phyloP scores from a whole-genome alignment of 2,329 filamentous ascomycete genomes.

The Chalaropsis ovoidea region DNA sequence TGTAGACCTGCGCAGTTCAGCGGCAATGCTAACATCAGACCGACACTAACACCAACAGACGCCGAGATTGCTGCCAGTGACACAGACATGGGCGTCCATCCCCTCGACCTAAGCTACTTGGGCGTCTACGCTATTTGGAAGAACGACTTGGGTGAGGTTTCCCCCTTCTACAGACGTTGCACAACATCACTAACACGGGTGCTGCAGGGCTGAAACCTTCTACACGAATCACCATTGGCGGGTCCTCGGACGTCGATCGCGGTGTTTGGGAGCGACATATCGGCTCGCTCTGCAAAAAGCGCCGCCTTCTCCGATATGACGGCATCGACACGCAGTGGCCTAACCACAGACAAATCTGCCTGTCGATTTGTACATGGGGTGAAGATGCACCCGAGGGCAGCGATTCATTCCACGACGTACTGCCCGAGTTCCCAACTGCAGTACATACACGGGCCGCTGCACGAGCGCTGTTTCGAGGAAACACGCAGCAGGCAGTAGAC shows the following conservation, averaged over 20 bases:
- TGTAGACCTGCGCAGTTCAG: conserved; percentile 26
- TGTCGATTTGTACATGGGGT: conserved; percentile 67
- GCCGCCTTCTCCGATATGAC: conserved; percentile 52
- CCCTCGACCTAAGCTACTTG: conserved; percentile 63
- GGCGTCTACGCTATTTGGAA: conserved; percentile 65
- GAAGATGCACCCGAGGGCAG: conserved; percentile 33
- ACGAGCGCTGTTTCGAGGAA: conserved; percentile 62
- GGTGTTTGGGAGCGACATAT: conserved; percentile 52
- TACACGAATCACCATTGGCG: conserved; percentile 40
- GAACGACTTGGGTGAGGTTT: conserved; percentile 49
- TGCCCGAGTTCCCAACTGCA: conserved; percentile 42
- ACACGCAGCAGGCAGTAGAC: conserved; percentile 57
- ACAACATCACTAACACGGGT: neutral
- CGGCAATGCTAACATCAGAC: conserved; percentile 5
- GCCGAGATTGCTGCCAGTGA: conserved; percentile 54
- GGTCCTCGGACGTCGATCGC: conserved; percentile 38
- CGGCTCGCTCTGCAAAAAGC: conserved; percentile 52
- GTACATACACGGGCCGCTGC: conserved; percentile 65
- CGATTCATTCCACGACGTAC: conserved; percentile 37
- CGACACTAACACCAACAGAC: conserved; percentile 33
- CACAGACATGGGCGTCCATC: conserved; percentile 58
- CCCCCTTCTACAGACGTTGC: neutral
- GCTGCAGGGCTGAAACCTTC: conserved; percentile 39
- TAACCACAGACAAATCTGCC: conserved; percentile 62
- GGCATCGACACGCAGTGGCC: conserved; percentile 54